phyloP scores from a whole-genome alignment of 106 monocot genomes.

The Dendrobium nobile region DNA sequence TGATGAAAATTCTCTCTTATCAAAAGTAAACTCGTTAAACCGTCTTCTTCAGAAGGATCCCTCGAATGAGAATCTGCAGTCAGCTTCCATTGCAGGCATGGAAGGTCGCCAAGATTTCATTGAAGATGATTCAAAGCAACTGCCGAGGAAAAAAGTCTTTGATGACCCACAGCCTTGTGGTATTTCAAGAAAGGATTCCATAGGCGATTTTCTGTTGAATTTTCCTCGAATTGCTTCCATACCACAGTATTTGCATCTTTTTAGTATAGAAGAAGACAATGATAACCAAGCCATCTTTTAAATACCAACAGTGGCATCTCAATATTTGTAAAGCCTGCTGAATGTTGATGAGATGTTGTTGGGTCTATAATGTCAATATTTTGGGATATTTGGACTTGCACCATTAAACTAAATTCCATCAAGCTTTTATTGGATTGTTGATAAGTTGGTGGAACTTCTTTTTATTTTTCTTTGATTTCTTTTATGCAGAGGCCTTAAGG shows the following conservation, averaged over 20 bases:
- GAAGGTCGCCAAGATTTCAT: neutral
- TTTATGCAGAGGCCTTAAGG: too few species aligned
- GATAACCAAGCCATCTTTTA: constrained; percentile 1
- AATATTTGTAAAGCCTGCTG: neutral
- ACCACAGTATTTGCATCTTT: constrained; percentile 19
- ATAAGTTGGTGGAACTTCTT: neutral
- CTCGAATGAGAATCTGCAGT: constrained; percentile 4
- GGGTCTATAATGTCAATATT: neutral
- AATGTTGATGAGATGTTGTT: neutral
- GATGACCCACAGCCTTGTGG: constrained; percentile 10
- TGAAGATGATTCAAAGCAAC: constrained; percentile 4
- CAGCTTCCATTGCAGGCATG: neutral
- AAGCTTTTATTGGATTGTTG: neutral
- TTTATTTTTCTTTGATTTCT: too few species aligned
- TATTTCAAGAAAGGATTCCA: constrained; percentile 36
- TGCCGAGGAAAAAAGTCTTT: neutral
- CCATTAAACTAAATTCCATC: neutral
- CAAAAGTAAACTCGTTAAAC: constrained; percentile 43
- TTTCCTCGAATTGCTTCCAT: constrained; percentile 38
- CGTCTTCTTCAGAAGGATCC: constrained; percentile 37
- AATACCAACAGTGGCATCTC: constrained; percentile 1
- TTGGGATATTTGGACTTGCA: neutral
- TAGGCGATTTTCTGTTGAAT: constrained; percentile 27
- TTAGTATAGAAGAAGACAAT: neutral
- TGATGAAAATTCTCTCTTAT: constrained; percentile 39